These are phyloP conservation scores for Trifolium pratense DNA, from an alignment of 306 rosid genomes.

Conservation along the genomic window DNA sequence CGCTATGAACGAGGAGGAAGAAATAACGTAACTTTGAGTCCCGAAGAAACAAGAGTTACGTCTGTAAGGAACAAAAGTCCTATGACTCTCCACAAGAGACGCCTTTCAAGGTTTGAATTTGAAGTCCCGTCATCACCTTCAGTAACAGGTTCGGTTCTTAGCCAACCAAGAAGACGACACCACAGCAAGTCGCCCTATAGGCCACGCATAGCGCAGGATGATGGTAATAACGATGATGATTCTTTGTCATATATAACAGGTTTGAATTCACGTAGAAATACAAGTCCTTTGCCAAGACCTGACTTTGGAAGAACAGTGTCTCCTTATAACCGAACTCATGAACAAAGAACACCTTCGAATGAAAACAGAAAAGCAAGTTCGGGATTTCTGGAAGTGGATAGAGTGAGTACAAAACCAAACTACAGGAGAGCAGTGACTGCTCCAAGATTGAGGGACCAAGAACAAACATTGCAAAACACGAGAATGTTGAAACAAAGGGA, in stretches of 20 bases:
- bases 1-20: constrained; percentile 52
- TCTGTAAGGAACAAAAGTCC: constrained; percentile 47
- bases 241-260: constrained; percentile 30
- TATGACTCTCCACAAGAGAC: constrained; percentile 48
- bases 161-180: constrained; percentile 51
- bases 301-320: constrained; percentile 56
- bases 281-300: constrained; percentile 61
- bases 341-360: constrained; percentile 34
- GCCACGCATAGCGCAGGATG: constrained; percentile 44
- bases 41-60: constrained; percentile 37
- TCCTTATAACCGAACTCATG: constrained; percentile 45
- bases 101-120: constrained; percentile 50
- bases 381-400: constrained; percentile 27
- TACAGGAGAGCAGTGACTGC: constrained; percentile 66
- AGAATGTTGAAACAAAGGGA: constrained; percentile 45
- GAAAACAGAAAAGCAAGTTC: constrained; percentile 29
- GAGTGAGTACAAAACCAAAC: constrained; percentile 51
- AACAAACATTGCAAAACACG: constrained; percentile 42
- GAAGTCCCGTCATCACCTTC: constrained; percentile 42
- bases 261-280: constrained; percentile 47
- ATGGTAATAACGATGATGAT: constrained; percentile 8
- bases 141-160: constrained; percentile 20
- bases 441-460: constrained; percentile 62
- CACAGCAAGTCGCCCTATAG: constrained; percentile 71
- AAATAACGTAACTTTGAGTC: constrained; percentile 37